phyloP scores from a whole-genome alignment of 2,329 filamentous ascomycete species.

The Paecilomyces niveus region DNA sequence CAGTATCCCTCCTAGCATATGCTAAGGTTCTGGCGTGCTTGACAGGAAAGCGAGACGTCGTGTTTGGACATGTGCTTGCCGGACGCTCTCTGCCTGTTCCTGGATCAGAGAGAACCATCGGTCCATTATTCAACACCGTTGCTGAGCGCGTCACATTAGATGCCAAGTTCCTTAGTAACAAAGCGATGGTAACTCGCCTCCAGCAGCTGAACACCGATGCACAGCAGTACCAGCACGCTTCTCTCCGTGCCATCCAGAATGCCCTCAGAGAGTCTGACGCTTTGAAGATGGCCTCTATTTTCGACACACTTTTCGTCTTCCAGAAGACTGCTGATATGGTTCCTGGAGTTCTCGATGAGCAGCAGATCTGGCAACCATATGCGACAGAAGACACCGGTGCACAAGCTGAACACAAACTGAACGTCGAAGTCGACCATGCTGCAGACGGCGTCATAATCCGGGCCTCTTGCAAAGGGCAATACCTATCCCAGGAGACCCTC shows the following conservation, averaged over 20 bases:
- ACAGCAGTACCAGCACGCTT: slow-evolving; percentile 45
- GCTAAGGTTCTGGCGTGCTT: slow-evolving; percentile 21
- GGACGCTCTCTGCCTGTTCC: slow-evolving; percentile 44
- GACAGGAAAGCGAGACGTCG: slow-evolving; percentile 24
- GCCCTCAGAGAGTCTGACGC: slow-evolving; percentile 29
- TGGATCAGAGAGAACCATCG: slow-evolving; percentile 41
- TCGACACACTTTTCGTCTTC: slow-evolving; percentile 49
- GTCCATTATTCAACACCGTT: slow-evolving; percentile 51
- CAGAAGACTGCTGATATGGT: slow-evolving; percentile 28
- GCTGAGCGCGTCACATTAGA: slow-evolving; percentile 35
- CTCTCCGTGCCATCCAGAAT: slow-evolving; percentile 44
- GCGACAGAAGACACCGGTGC: slow-evolving; percentile 14
- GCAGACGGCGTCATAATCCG: slow-evolving; percentile 12
- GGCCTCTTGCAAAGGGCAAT: slow-evolving; percentile 15
- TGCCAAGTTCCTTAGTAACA: slow-evolving; percentile 31
- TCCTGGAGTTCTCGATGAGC: slow-evolving; percentile 6
- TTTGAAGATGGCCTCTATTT: slow-evolving; percentile 26
- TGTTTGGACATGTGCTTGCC: slow-evolving; percentile 47
- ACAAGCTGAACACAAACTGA: slow-evolving; percentile 22
- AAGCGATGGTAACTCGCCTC: slow-evolving; percentile 30
- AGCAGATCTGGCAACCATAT: slow-evolving; percentile 17
- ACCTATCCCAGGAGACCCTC: slow-evolving; percentile 14
- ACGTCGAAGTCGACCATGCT: slow-evolving; percentile 22
- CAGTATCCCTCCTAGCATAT: slow-evolving; percentile 20
- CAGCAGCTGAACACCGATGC: slow-evolving; percentile 40